Evolutionary conservation across 371 early-diverging fungal genomes (phyloP).

Genomic region (Mucor mucedo): DNA sequence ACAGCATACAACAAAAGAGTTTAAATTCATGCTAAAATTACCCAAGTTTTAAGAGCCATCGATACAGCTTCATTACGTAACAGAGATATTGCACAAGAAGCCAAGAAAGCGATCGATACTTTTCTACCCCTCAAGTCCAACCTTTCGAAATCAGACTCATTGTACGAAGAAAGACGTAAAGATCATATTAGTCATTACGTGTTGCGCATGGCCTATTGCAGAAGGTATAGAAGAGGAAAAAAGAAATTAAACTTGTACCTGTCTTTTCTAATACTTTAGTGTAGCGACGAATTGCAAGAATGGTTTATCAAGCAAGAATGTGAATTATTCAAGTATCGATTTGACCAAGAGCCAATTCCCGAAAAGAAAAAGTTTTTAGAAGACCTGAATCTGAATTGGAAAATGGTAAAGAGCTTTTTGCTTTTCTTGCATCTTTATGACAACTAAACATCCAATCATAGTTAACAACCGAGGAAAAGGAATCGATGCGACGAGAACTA

Average conservation of each 20-base stretch:
- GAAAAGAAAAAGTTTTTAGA: constrained; percentile 66
- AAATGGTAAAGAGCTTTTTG: constrained; percentile 40
- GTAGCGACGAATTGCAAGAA: constrained; percentile 78
- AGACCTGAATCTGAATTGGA: constrained; percentile 60
- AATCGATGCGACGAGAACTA: constrained; percentile 18
- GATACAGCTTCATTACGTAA: constrained; percentile 82
- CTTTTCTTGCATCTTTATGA: too few relatives aligned
- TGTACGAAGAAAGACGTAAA: constrained; percentile 80
- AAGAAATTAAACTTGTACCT: not conserved
- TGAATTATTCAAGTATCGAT: constrained; percentile 77
- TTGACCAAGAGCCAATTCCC: constrained; percentile 57
- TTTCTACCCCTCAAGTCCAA: constrained; percentile 74
- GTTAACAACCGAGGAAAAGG: constrained; percentile 29
- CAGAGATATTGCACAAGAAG: constrained; percentile 64
- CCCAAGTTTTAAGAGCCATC: constrained; percentile 76
- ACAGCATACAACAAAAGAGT: too few relatives aligned
- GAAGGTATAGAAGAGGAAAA: constrained; percentile 54
- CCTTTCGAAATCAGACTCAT: constrained; percentile 37
- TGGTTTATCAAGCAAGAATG: constrained; percentile 94
- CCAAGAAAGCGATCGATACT: constrained; percentile 63
- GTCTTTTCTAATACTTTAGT: not conserved
- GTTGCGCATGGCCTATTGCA: constrained; percentile 89
- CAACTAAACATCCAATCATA: not conserved
- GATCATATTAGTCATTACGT: constrained; percentile 96
- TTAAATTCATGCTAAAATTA: constrained; percentile 13